A percentile compares a stretch with the other conserved stretches of the same genome.
These are phyloP conservation scores for Lichtheimia corymbifera DNA, from an alignment of 371 early-diverging fungal species.

Conservation along the genomic window DNA sequence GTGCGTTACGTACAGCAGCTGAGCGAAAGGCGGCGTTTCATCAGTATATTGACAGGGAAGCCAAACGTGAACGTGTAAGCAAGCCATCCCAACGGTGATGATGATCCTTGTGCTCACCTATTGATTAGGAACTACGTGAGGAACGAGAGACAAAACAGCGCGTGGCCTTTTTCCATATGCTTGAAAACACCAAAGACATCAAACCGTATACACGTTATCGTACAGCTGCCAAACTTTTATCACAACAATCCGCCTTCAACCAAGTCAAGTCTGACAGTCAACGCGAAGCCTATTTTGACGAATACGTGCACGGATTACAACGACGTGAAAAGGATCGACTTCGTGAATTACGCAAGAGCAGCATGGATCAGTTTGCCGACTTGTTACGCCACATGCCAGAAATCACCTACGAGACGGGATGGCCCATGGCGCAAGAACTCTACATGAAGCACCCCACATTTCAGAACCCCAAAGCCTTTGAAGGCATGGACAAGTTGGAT, in stretches of 20 bases:
- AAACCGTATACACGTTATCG: conserved; percentile 54
- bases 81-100: neutral
- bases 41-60: conserved; percentile 61
- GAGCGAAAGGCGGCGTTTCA: conserved; percentile 85
- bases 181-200: conserved; percentile 45
- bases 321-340: conserved; percentile 66
- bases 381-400: conserved; percentile 60
- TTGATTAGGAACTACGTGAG: conserved; percentile 37
- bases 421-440: conserved; percentile 66
- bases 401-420: conserved; percentile 68
- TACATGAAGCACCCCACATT: conserved; percentile 52
- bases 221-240: conserved; percentile 49
- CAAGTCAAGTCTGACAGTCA: conserved; percentile 53
- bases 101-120: neutral
- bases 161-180: conserved; percentile 38
- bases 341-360: conserved; percentile 61
- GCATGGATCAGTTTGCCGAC: conserved; percentile 62
- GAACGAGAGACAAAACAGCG: conserved; percentile 48
- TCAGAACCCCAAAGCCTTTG: conserved; percentile 55
- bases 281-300: conserved; percentile 61
- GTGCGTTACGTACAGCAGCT: conserved; percentile 76
- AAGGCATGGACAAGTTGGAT: conserved; percentile 79
- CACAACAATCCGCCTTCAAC: conserved; percentile 46
- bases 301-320: conserved; percentile 60
- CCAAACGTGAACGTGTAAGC: conserved; percentile 51